Conservation (phyloP, 345 rosid species). For the Eucalyptus fibrosa region DNA sequence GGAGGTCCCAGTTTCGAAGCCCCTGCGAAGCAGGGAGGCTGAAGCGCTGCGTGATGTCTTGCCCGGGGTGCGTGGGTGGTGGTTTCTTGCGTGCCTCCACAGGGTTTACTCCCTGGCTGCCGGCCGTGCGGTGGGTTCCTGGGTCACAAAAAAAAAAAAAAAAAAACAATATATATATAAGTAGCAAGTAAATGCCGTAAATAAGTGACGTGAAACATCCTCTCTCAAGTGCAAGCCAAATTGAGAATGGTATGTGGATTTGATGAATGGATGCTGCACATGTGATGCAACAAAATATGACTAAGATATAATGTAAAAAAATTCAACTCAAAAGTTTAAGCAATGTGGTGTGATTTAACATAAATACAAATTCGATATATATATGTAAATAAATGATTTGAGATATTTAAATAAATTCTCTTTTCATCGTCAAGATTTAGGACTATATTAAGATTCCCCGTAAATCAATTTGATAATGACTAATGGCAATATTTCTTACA, state of each 20-base stretch:
- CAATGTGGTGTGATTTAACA: background rate
- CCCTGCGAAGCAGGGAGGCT: too few relatives aligned
- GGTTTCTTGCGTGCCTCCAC: too few relatives aligned
- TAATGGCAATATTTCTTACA: background rate
- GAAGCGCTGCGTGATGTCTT: too few relatives aligned
- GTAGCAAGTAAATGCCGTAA: background rate
- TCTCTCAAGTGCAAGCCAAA: background rate
- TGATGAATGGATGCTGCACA: too few relatives aligned
- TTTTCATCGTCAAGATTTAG: background rate
- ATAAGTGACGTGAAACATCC: background rate
- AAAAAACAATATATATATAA: background rate
- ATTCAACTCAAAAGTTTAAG: background rate
- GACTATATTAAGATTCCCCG: background rate
- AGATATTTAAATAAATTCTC: background rate
- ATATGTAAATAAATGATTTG: background rate
- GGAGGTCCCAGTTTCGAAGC: too few relatives aligned
- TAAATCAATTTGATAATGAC: background rate
- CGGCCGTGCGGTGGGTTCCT: too few relatives aligned
- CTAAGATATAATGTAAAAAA: background rate
- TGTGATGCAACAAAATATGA: background rate
- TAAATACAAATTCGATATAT: too few relatives aligned
- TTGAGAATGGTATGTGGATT: background rate
- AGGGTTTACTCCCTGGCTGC: too few relatives aligned
- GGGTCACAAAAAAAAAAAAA: too few relatives aligned
- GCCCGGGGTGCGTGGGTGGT: too few relatives aligned